Conservation (phyloP, 2,329 filamentous ascomycete species). For the Hymenoscyphus albidus region DNA sequence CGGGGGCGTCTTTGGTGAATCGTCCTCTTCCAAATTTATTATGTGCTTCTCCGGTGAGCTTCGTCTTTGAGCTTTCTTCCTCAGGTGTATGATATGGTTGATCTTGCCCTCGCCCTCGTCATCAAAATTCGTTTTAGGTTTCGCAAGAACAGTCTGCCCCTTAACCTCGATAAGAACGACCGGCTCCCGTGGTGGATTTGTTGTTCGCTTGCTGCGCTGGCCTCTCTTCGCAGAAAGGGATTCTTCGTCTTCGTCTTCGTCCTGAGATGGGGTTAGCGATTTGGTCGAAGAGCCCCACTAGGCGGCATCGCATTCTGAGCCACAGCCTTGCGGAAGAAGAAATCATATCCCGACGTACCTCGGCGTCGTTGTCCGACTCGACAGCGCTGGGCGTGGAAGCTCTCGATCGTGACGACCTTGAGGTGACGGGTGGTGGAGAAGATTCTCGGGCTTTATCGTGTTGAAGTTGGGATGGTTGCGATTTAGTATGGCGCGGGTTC, state of each 20-base stretch:
- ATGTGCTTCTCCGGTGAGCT: not conserved
- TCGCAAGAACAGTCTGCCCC: not conserved
- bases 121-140: not conserved
- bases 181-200: not conserved
- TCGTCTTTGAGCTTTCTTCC: not conserved
- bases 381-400: not conserved
- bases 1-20: not conserved
- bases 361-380: not conserved
- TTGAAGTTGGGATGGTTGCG: not conserved
- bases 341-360: not conserved
- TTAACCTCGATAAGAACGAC: not conserved
- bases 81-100: not conserved
- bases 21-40: not conserved
- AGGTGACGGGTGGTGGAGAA: not conserved
- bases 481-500: not conserved
- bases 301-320: not conserved
- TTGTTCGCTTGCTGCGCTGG: not conserved
- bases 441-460: not conserved
- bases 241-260: conserved; percentile 1
- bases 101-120: not conserved
- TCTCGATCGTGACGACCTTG: not conserved
- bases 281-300: conserved; percentile 1
- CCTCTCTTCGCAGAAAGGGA: not conserved
- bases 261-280: conserved; percentile 8
- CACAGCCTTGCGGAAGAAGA: conserved; percentile 1